Evolutionary conservation across 2,329 filamentous ascomycete genomes (phyloP).

Genomic region (Calonectria pseudoturangicola): DNA sequence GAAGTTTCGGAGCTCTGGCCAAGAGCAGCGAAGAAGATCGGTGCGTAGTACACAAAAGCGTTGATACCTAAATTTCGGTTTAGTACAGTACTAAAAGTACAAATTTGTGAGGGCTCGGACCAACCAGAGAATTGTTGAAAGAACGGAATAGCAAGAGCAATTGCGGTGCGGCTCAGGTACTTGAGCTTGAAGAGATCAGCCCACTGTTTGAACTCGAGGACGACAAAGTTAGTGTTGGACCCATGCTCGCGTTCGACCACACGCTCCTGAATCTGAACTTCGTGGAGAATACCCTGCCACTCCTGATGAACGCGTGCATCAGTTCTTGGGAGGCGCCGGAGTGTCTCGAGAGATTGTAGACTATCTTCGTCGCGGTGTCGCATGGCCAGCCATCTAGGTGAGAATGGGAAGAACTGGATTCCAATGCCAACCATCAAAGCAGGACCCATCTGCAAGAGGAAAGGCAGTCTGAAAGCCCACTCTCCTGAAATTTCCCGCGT

Average conservation of each 20-base stretch:
- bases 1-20: slow-evolving; percentile 54
- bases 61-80: slow-evolving; percentile 38
- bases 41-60: slow-evolving; percentile 54
- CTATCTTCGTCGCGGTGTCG: slow-evolving; percentile 62
- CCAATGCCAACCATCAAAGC: slow-evolving; percentile 57
- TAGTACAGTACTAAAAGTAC: neutral
- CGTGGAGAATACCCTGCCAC: slow-evolving; percentile 69
- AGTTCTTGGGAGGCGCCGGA: slow-evolving; percentile 63
- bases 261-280: slow-evolving; percentile 66
- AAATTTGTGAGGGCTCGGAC: neutral
- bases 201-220: slow-evolving; percentile 67
- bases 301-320: slow-evolving; percentile 68
- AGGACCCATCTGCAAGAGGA: slow-evolving; percentile 62
- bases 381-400: slow-evolving; percentile 66
- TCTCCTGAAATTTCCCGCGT: slow-evolving; percentile 64
- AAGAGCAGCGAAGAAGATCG: slow-evolving; percentile 52
- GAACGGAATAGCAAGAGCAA: slow-evolving; percentile 47
- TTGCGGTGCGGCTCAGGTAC: slow-evolving; percentile 63
- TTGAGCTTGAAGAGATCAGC: slow-evolving; percentile 67
- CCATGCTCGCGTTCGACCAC: slow-evolving; percentile 28
- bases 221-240: slow-evolving; percentile 55
- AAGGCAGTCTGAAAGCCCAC: slow-evolving; percentile 67
- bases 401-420: slow-evolving; percentile 67
- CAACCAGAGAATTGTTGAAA: slow-evolving; percentile 50
- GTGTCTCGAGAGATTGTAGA: slow-evolving; percentile 59